These are phyloP conservation scores for Cronartium ribicola DNA, from an alignment of 1,284 basidiomycete species.

Conservation along the genomic window DNA sequence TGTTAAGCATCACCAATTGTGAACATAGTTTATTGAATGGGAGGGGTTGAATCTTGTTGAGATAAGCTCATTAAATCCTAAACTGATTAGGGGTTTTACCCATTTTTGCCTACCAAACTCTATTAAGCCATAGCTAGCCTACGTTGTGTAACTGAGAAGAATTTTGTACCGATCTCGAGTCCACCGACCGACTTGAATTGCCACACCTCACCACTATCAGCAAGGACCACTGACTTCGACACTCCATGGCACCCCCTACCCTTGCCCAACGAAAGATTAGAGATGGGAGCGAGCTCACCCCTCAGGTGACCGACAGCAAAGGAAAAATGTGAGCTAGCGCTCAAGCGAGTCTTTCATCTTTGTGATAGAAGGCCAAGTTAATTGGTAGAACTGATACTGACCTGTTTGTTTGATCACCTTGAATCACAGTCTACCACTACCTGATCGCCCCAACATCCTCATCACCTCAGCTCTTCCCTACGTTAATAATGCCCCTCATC, in stretches of 20 bases:
- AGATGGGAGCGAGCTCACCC: constrained; percentile 5
- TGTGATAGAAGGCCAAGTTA: neutral
- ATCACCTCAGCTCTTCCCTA: constrained; percentile 93
- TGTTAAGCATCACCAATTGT: too few species aligned
- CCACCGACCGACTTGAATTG: too few species aligned
- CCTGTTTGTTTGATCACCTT: neutral
- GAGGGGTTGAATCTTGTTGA: too few species aligned
- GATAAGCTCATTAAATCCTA: too few species aligned
- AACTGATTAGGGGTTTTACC: too few species aligned
- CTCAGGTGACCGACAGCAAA: constrained; percentile 23
- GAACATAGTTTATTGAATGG: too few species aligned
- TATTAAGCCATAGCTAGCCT: too few species aligned
- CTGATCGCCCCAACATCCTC: constrained; percentile 78
- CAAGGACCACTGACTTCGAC: too few species aligned
- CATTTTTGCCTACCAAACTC: too few species aligned
- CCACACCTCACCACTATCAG: too few species aligned
- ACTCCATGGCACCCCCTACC: neutral
- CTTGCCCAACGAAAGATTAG: constrained; percentile 10
- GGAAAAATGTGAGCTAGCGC: constrained; percentile 29
- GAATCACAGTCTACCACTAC: constrained; percentile 67
- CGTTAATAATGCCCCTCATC: constrained; percentile 98
- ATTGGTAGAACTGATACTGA: neutral
- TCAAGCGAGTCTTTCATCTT: neutral
- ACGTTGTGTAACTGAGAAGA: too few species aligned
- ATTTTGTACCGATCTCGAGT: too few species aligned